Conservation (phyloP, 805 yeast species). For the Candida hispaniensis region DNA sequence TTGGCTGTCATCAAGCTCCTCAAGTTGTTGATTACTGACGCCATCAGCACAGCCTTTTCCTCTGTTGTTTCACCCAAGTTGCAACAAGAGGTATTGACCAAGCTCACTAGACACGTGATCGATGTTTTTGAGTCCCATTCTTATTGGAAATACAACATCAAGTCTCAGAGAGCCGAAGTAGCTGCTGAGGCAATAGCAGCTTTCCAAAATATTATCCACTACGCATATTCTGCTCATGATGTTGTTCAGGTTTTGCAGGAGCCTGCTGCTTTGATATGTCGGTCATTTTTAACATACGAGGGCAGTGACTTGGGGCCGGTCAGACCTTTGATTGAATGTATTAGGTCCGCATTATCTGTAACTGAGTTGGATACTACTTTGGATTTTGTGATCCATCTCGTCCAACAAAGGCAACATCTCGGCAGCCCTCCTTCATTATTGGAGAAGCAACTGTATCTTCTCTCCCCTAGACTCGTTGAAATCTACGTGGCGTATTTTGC, state of each 20-base stretch:
- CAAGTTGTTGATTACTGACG: conserved; percentile 40
- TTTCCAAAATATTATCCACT: conserved; percentile 43
- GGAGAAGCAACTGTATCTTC: conserved; percentile 49
- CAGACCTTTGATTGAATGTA: conserved; percentile 41
- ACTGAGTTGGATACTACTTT: conserved; percentile 44
- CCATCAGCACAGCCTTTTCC: conserved; percentile 29
- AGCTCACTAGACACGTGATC: conserved; percentile 46
- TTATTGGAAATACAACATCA: conserved; percentile 53
- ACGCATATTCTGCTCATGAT: conserved; percentile 47
- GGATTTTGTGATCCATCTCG: conserved; percentile 44
- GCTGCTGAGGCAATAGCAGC: conserved; percentile 45
- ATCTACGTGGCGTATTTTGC: conserved; percentile 42
- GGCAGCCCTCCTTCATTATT: conserved; percentile 48
- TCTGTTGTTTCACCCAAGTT: conserved; percentile 31
- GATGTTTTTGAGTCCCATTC: conserved; percentile 63
- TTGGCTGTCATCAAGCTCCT: conserved; percentile 47
- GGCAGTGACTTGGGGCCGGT: conserved; percentile 44
- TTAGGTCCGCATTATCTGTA: conserved; percentile 39
- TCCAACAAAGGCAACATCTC: conserved; percentile 45
- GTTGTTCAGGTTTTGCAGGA: conserved; percentile 42
- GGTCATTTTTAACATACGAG: conserved; percentile 44
- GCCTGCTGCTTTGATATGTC: conserved; percentile 42
- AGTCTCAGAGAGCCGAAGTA: conserved; percentile 49
- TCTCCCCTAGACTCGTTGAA: conserved; percentile 45
- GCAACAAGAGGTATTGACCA: conserved; percentile 46